phyloP scores from a whole-genome alignment of 176 grass and related monocot genomes.

The Urochloa ruziziensis region DNA sequence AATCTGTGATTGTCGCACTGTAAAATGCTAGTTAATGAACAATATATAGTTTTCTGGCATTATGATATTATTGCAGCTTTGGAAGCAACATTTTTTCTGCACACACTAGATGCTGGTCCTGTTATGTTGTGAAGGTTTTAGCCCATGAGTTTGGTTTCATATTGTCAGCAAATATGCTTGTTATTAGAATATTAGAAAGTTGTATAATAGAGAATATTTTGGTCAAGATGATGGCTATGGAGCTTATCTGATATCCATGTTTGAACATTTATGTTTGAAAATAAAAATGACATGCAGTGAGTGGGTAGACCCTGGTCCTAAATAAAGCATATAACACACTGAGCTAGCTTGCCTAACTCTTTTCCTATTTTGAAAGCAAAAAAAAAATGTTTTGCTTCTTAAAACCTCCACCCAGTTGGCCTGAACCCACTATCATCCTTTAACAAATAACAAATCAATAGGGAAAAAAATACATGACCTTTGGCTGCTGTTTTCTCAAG shows the following conservation, averaged over 20 bases:
- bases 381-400: not conserved
- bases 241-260: not conserved
- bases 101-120: not conserved
- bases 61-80: conserved; percentile 2
- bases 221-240: not conserved
- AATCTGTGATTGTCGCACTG: not conserved
- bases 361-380: not conserved
- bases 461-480: not conserved
- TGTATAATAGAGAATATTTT: conserved; percentile 8
- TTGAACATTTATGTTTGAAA: not conserved
- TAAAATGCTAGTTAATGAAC: not conserved
- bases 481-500: not conserved
- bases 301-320: not conserved
- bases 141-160: not conserved
- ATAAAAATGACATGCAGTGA: not conserved
- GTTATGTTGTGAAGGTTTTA: not conserved
- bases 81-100: not conserved
- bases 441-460: not conserved
- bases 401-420: not conserved
- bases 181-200: conserved; percentile 4
- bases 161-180: not conserved
- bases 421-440: not conserved
- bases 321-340: conserved; percentile 11
- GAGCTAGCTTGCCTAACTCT: not conserved
- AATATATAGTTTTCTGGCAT: not conserved